Base-by-base conservation (phyloP, 2,329 filamentous ascomycete species). In the Emericellopsis atlantica region DNA sequence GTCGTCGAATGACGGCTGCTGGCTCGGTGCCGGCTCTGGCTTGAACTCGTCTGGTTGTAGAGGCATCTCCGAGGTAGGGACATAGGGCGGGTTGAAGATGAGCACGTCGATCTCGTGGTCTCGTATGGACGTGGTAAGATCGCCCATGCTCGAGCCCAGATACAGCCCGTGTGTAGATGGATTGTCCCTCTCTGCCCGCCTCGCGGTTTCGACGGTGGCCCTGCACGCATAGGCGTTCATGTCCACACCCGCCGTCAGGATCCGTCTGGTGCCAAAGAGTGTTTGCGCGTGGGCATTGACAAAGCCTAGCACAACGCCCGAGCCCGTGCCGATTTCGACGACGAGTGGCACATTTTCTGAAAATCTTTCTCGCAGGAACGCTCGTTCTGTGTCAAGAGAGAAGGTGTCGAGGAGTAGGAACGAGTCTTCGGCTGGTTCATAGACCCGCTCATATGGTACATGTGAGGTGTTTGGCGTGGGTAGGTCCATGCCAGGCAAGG, bases 61-160 rank as follows among this genome's bases (percentile, higher is more conserved):
- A 1, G 90, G 89, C 44, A 93, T 63, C 33, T 79, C 74, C 22
- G 81, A 72, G 3, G 89, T 93, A 2, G 92, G 92, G 12, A 98
- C 92, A 57, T 98, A 98, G 1, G 92, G 92, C 40, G 92, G 92
- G 56, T 98, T 98, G 70, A 96, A 98, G 23, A 98, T 73, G 46
- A 98, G 70, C 10, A 98, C 72, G 55, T 98, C 92, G 5, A 94
- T 72, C 11, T 39, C 43, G 3, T 69, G 66, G 0, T 64, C 54
- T 7, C 72, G 70, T 33, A 93, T 62, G 1, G 80, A 65, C 3
- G 72, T 60, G 5, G 72, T 69, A 1, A 98, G 69, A 54, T 96
- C 86, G 2, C 76, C 81, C 44, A 78, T 78, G 22, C 81, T 56
- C 15, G 81, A 74, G 33, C 78, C 81, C 7, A 92, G 60, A 50